Evolutionary conservation across 176 grass and related monocot genomes (phyloP), one percentile per base, ranked within the genome.

Genomic region (Triticum turgidum): DNA sequence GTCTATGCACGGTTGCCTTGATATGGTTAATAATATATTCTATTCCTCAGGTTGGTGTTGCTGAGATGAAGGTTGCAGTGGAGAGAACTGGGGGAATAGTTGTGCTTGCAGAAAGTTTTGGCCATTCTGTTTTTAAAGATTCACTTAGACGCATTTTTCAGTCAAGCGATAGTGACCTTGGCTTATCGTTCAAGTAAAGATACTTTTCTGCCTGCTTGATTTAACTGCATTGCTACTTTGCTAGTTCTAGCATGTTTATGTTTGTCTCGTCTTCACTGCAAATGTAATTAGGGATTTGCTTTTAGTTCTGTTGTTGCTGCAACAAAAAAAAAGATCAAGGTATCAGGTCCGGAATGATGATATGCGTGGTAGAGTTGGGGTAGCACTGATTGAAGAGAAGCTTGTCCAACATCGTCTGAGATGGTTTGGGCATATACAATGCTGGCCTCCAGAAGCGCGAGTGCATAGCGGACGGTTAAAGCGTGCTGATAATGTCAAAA

Each of bases 61-160:
- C 89, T 63, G 95, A 98, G 89, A 95, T 98, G 88, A 98, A 98
- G 92, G 93, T 98, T 87, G 89, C 93, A 78, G 90, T 98, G 68
- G 95, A 98, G 77, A 93, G 91, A 75, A 98, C 89, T 33, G 95
- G 95, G 47, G 95, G 95, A 49, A 92, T 98, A 89, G 91, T 93
- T 61, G 91, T 98, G 34, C 89, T 98, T 73, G 86, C 95, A 79
- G 95, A 98, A 88, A 98, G 95, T 88, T 98, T 98, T 90, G 95
- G 95, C 45, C 95, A 93, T 87, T 89, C 93, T 83, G 91, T 98
- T 86, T 98, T 98, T 38, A 98, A 98, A 87, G 89, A 93, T 81
- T 98, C 95, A 62, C 88, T 98, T 72, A 88, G 82, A 68, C 88
- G 74, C 59, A 90, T 98, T 91, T 98, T 98, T 85, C 89, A 89